These are phyloP conservation scores for Didymella arachidicola DNA, from an alignment of 2,329 filamentous ascomycete species.

Conservation along the genomic window DNA sequence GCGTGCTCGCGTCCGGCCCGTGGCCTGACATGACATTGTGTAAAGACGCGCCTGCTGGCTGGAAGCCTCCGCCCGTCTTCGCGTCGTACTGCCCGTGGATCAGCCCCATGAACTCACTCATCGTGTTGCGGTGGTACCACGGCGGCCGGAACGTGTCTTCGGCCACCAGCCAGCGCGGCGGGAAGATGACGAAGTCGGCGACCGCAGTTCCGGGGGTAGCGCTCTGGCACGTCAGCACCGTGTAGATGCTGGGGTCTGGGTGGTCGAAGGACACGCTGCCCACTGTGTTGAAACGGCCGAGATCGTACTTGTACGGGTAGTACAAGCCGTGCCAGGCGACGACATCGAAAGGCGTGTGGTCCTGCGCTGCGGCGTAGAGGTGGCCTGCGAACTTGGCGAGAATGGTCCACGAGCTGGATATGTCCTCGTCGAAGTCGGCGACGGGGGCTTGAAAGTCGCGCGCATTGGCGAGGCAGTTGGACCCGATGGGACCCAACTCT, in stretches of 20 bases:
- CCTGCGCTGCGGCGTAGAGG: slow-evolving; percentile 67
- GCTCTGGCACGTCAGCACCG: slow-evolving; percentile 70
- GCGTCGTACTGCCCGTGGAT: slow-evolving; percentile 70
- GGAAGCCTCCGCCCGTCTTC: slow-evolving; percentile 65
- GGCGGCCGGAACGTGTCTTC: slow-evolving; percentile 76
- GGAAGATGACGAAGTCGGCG: slow-evolving; percentile 77
- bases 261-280: slow-evolving; percentile 69
- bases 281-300: slow-evolving; percentile 65
- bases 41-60: slow-evolving; percentile 68
- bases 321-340: slow-evolving; percentile 77
- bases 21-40: slow-evolving; percentile 80
- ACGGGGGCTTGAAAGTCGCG: slow-evolving; percentile 71
- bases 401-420: slow-evolving; percentile 64
- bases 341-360: slow-evolving; percentile 74
- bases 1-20: slow-evolving; percentile 67
- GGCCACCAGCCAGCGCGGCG: slow-evolving; percentile 73
- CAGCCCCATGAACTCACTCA: slow-evolving; percentile 74
- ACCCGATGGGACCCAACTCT: slow-evolving; percentile 71
- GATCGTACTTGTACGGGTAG: slow-evolving; percentile 66
- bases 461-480: slow-evolving; percentile 70
- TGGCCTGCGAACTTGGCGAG: slow-evolving; percentile 69
- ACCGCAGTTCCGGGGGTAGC: slow-evolving; percentile 63
- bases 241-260: slow-evolving; percentile 71
- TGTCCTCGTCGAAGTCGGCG: slow-evolving; percentile 64
- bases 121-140: slow-evolving; percentile 75